Evolutionary conservation across 768 basidiomycete genomes (phyloP).

Genomic region (Clavaria fumosa): DNA sequence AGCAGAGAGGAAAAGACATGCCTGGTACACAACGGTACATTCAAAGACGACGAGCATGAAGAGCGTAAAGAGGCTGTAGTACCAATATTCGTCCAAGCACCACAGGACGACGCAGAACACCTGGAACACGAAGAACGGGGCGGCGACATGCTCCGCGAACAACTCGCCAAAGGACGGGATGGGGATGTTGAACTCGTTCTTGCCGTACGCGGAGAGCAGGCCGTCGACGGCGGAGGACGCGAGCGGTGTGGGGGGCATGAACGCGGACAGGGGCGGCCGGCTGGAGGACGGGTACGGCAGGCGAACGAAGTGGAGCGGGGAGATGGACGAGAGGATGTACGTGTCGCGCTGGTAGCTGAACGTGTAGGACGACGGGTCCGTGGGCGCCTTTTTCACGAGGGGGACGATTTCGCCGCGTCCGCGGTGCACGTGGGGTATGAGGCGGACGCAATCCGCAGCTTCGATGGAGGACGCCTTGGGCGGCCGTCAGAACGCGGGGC

Average conservation of each 20-base stretch:
- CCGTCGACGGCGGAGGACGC: slow-evolving; percentile 29
- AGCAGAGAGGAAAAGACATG: slow-evolving; percentile 20
- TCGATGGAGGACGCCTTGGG: slow-evolving; percentile 45
- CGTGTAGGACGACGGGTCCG: slow-evolving; percentile 49
- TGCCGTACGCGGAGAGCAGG: slow-evolving; percentile 60
- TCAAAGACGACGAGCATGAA: slow-evolving; percentile 99
- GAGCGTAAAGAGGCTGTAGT: slow-evolving; percentile 91
- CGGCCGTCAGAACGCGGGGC: slow-evolving; percentile 2
- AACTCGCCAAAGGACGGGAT: slow-evolving; percentile 88
- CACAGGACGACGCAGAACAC: slow-evolving; percentile 95
- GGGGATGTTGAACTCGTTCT: slow-evolving; percentile 94
- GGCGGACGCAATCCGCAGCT: slow-evolving; percentile 67
- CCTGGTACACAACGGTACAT: slow-evolving; percentile 98
- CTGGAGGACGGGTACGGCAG: slow-evolving; percentile 80
- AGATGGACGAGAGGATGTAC: slow-evolving; percentile 50
- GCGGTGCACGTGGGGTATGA: slow-evolving; percentile 66
- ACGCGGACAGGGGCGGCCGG: slow-evolving; percentile 51
- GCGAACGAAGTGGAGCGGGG: slow-evolving; percentile 51
- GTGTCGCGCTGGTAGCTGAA: slow-evolving; percentile 95
- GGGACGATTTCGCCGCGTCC: slow-evolving; percentile 85
- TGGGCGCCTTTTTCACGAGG: slow-evolving; percentile 43
- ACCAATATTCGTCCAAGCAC: slow-evolving; percentile 99
- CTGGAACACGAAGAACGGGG: slow-evolving; percentile 99
- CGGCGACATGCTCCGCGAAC: slow-evolving; percentile 91
- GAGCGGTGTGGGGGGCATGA: slow-evolving; percentile 46